A percentile compares a stretch with the other conserved stretches of the same genome.
Conservation (phyloP, 805 yeast species). For the Lipomyces mesembrius region DNA sequence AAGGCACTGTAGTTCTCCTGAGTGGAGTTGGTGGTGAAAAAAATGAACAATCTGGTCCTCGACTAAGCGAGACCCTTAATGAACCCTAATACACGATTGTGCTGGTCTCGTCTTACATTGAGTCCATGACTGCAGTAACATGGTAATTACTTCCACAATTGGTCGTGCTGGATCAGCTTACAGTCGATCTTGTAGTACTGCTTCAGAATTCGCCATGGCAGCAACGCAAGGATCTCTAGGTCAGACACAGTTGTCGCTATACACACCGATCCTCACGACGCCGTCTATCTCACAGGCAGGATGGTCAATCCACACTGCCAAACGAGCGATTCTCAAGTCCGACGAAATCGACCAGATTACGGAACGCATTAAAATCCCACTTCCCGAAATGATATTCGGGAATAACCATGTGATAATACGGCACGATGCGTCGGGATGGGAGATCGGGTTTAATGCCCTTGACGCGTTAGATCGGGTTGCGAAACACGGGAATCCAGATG, state of each 20-base stretch:
- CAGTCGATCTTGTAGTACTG: background rate
- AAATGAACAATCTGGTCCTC: no score
- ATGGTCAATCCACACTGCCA: slow-evolving; percentile 76
- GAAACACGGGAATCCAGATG: slow-evolving; percentile 55
- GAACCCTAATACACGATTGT: no score
- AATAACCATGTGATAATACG: slow-evolving; percentile 66
- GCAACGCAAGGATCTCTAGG: background rate
- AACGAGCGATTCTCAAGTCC: slow-evolving; percentile 77
- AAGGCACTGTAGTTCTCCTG: no score
- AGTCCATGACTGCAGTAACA: no score
- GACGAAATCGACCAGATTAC: slow-evolving; percentile 73
- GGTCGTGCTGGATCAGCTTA: background rate
- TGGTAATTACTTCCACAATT: background rate
- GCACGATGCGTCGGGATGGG: slow-evolving; percentile 50
- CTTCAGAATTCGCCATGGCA: background rate
- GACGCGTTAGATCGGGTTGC: slow-evolving; percentile 71
- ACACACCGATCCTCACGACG: background rate
- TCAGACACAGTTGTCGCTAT: background rate
- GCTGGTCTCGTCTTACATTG: background rate
- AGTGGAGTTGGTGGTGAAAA: no score
- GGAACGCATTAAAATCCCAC: slow-evolving; percentile 67
- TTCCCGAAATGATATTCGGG: slow-evolving; percentile 98
- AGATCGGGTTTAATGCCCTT: slow-evolving; percentile 70
- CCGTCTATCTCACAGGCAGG: slow-evolving; percentile 42
- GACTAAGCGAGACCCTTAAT: no score